These are phyloP conservation scores for Penicillium simplicissimum DNA, from an alignment of 495 filamentous ascomycete genomes.

Conservation along the genomic window DNA sequence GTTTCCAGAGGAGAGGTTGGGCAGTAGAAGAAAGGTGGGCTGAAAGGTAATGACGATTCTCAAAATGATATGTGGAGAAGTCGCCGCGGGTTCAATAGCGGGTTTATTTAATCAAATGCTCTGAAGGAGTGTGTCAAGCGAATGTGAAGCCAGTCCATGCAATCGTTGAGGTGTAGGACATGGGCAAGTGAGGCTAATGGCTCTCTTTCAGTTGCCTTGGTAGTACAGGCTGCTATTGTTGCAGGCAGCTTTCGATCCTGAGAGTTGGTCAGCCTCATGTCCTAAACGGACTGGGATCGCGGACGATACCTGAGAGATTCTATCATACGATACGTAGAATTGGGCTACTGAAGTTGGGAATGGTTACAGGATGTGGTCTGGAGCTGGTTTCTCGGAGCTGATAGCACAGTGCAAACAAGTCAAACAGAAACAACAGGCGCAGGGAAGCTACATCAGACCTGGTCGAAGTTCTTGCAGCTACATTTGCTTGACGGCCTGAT, in stretches of 20 bases:
- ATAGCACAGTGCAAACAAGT: not conserved
- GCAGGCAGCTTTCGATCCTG: not conserved
- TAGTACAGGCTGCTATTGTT: not conserved
- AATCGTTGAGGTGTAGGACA: not conserved
- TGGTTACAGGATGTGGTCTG: not conserved
- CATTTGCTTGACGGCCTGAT: no score
- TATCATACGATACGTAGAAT: not conserved
- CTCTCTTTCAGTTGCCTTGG: not conserved
- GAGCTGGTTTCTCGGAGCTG: not conserved
- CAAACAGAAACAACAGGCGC: not conserved
- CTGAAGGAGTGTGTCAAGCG: not conserved
- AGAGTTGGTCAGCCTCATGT: not conserved
- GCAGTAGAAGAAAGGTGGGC: not conserved
- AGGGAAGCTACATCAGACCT: no score
- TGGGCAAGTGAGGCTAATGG: not conserved
- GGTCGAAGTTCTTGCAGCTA: no score
- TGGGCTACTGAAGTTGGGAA: not conserved
- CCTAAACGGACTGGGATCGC: no score
- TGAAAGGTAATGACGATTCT: not conserved
- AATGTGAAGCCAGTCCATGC: not conserved
- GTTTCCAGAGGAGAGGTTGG: not conserved
- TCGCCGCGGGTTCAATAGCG: not conserved
- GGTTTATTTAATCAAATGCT: not conserved
- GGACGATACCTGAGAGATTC: not conserved
- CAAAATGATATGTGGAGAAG: not conserved